These are phyloP conservation scores for Pyronema domesticum DNA, from an alignment of 495 filamentous ascomycete genomes.

Conservation along the genomic window DNA sequence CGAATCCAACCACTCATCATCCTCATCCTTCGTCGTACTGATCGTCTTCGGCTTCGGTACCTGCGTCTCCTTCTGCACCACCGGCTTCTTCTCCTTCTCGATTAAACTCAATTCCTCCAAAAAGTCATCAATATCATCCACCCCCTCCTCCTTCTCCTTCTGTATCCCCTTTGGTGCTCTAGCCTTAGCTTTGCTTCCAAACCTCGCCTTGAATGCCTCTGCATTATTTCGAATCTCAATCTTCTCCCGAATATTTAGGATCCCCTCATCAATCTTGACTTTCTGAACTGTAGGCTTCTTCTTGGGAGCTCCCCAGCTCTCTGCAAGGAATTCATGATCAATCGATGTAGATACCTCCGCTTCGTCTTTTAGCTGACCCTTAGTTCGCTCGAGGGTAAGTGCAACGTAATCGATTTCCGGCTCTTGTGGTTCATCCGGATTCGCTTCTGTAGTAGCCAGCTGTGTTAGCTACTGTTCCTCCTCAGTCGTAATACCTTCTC, in stretches of 20 bases:
- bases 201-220: constrained; percentile 21
- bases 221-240: constrained; percentile 21
- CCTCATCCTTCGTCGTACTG: neutral
- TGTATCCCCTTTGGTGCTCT: neutral
- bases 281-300: constrained; percentile 8
- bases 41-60: neutral
- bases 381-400: constrained; percentile 12
- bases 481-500: too few species aligned
- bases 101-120: constrained; percentile 15
- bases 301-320: constrained; percentile 2
- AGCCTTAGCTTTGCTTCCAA: constrained; percentile 19
- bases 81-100: neutral
- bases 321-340: constrained; percentile 16
- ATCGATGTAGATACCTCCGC: constrained; percentile 3
- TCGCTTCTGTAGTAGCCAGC: neutral
- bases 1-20: constrained; percentile 3
- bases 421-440: constrained; percentile 2
- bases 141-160: constrained; percentile 6
- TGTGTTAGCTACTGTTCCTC: too few species aligned
- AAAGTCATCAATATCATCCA: constrained; percentile 22
- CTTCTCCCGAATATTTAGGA: constrained; percentile 22
- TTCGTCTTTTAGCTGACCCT: constrained; percentile 7
- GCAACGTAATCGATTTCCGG: constrained; percentile 20
- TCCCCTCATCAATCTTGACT: constrained; percentile 18
- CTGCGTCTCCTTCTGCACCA: neutral